A percentile compares a stretch with the other conserved stretches of the same genome.
Evolutionary conservation across 2,329 filamentous ascomycete species (phyloP).

Genomic region (Arthroderma sp.): DNA sequence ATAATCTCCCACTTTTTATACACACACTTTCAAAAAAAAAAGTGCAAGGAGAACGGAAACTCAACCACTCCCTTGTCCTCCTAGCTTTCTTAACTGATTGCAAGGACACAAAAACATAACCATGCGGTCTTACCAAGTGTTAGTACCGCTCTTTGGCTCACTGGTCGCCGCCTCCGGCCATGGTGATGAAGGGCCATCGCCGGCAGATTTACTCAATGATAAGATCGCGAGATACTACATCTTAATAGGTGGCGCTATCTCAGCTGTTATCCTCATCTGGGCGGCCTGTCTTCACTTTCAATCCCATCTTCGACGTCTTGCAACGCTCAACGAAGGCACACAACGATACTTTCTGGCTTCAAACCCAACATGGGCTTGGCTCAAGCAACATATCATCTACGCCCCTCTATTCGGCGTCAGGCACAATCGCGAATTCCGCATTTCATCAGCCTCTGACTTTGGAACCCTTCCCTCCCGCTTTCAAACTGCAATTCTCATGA

Average conservation of each 20-base stretch:
- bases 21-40: no score
- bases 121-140: not conserved
- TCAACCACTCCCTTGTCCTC: no score
- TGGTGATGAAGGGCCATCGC: not conserved
- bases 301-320: constrained; percentile 58
- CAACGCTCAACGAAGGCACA: constrained; percentile 63
- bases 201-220: constrained; percentile 31
- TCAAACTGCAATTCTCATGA: constrained; percentile 29
- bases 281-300: constrained; percentile 47
- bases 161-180: not conserved
- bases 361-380: constrained; percentile 41
- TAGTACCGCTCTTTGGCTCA: not conserved
- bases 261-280: constrained; percentile 53
- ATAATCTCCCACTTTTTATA: no score
- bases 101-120: not conserved
- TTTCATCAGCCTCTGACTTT: constrained; percentile 32
- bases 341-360: constrained; percentile 65
- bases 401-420: constrained; percentile 32
- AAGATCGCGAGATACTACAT: constrained; percentile 49
- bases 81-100: not conserved
- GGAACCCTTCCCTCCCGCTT: constrained; percentile 35
- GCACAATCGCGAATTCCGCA: constrained; percentile 33
- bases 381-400: constrained; percentile 54
- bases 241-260: constrained; percentile 50
- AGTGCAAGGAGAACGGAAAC: no score